Base-by-base conservation (phyloP, 306 rosid genomes). In the Leucaena leucocephala region DNA sequence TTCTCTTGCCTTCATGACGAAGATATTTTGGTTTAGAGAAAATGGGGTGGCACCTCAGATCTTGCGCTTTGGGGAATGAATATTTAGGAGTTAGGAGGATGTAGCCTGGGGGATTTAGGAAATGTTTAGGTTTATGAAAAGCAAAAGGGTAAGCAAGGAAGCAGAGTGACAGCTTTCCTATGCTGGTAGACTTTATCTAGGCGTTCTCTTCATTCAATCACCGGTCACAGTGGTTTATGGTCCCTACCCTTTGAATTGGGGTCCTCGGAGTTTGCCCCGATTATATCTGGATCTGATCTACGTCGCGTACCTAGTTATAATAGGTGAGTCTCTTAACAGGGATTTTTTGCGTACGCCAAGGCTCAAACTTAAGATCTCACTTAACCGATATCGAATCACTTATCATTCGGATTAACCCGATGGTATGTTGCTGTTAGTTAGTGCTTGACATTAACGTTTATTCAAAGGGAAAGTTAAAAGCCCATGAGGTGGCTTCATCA, bases 401-500 rank as follows among this genome's bases (percentile, higher is more conserved):
- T n/a, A n/a, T n/a, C n/a, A n/a, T n/a, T n/a, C n/a, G n/a, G n/a
- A n/a, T n/a, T n/a, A n/a, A n/a, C n/a, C n/a, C n/a, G n/a, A n/a
- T n/a, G n/a, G n/a, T n/a, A 84, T 72, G 79, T 82, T 49, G 59
- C 59, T 27, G 27, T 27, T 27, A 27, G 27, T 27, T 27, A 27
- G 68, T 81, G 73, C 38, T 79, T 69, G 43, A 64, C 21, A 46
- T 68, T 73, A 69, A 59, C 16, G 40, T 75, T 69, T 63, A 58
- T 59, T 46, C 48, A 2, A 64, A 43, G 1, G 38, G 7, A 89
- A 86, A 58, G 70, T 65, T 54, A 59, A 84, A 82, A 84, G 87
- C 88, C 90, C 97, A 89, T 93, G 95, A 91, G 84, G 73, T 68
- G 82, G 97, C 78, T 89, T 89, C 86, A 82, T 90, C 83, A 86